A percentile compares a stretch with the other conserved stretches of the same genome.
Conservation (phyloP, 257 asterid species). For the Solanum commersonii region DNA sequence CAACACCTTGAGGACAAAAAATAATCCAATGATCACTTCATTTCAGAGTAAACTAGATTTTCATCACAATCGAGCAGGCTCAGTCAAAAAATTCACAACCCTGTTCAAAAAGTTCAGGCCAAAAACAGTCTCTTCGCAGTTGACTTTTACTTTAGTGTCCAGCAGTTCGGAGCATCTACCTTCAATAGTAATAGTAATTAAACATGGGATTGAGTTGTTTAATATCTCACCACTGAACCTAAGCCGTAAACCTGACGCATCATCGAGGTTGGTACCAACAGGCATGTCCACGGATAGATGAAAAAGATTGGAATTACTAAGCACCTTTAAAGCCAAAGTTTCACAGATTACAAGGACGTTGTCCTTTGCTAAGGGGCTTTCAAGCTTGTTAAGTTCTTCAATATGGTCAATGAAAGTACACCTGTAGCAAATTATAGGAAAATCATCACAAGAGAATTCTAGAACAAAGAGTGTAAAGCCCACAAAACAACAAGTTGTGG, state of each 20-base stretch:
- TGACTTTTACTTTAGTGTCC: constrained; percentile 57
- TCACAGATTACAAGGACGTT: constrained; percentile 63
- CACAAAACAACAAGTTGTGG: background rate
- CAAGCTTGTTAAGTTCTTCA: constrained; percentile 38
- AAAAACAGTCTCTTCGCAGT: constrained; percentile 93
- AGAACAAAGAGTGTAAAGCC: background rate
- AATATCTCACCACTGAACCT: constrained; percentile 83
- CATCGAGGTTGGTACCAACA: constrained; percentile 71
- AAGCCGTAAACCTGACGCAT: constrained; percentile 66
- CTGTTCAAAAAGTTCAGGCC: constrained; percentile 85
- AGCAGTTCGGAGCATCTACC: constrained; percentile 75
- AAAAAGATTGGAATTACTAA: constrained; percentile 65
- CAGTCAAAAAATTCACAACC: constrained; percentile 68
- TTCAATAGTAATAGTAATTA: constrained; percentile 59
- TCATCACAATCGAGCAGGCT: constrained; percentile 23
- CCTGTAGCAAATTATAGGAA: constrained; percentile 37
- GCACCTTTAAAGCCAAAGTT: constrained; percentile 72
- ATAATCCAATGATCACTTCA: background rate
- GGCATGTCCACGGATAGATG: constrained; percentile 92
- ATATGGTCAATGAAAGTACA: constrained; percentile 71
- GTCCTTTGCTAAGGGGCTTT: constrained; percentile 42
- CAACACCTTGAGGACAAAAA: background rate
- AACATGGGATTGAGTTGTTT: constrained; percentile 64
- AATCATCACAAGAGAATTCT: background rate
- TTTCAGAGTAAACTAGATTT: background rate